Evolutionary conservation across 495 filamentous ascomycete genomes (phyloP), one percentile per base, ranked within the genome.

Genomic region (Penicillium chermesinum): DNA sequence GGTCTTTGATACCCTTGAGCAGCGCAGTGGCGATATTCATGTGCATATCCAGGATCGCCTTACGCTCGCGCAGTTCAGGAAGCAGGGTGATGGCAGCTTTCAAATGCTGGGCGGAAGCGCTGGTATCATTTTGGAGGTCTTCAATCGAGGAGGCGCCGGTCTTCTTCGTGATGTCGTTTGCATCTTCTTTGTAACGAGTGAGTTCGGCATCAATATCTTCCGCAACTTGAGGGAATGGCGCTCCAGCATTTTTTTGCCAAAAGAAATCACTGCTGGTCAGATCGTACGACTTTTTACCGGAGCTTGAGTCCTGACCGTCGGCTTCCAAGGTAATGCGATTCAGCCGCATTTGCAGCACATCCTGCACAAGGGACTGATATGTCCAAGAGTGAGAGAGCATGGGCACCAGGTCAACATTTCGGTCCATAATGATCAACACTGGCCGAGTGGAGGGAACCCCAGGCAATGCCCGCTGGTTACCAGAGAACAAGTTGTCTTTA

Each of bases 371-470:
- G 1, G 90, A 95, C 61, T 97, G 93, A 59, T 99, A 99, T 3
- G 90, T 96, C 93, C 93, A 99, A 1, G 91, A 96, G 68, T 99
- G 93, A 17, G 91, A 96, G 1, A 97, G 77, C 94, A 97, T 97
- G n/a, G 94, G 90, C 48, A 95, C 88, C 30, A 97, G 65, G 66
- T 99, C 93, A 17, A 99, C 84, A 52, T 94, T 97, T 49, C 93
- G 86, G 67, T 97, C 93, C 37, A 96, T 83, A 41, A 96, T 83
- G 48, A 96, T 78, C 44, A 96, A 78, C 0, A 95, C 88, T 0
- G 91, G 91, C 21, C 90, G 74, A 16, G 87, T 84, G 2, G 81
- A 79, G 1, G 85, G 77, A 1, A 86, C 82, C 2, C 84, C 79
- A 2, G 76, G 67, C 14, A 76, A 63, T 36, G 75, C 60, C 44